A percentile compares a stretch with the other conserved stretches of the same genome.
Conservation (phyloP, 2,329 filamentous ascomycete genomes). For the Scytalidium lignicola region DNA sequence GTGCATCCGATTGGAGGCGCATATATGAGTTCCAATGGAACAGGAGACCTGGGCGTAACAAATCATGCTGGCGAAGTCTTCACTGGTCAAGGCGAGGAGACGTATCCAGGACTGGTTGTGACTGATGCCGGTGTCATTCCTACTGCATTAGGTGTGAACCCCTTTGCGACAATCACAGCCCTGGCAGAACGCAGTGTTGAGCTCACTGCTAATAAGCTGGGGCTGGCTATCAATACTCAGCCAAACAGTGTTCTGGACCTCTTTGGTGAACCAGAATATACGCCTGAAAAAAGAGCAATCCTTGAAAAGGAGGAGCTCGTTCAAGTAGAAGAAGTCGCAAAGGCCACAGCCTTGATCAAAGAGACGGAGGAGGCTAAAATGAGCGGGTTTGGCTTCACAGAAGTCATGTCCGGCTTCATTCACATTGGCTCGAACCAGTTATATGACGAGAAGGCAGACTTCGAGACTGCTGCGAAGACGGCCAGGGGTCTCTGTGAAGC, state of each 20-base stretch:
- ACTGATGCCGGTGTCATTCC: slow-evolving; percentile 59
- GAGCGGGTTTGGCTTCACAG: slow-evolving; percentile 54
- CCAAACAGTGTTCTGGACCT: slow-evolving; percentile 47
- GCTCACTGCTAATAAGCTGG: slow-evolving; percentile 36
- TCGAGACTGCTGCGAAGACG: slow-evolving; percentile 45
- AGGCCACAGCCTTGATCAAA: slow-evolving; percentile 35
- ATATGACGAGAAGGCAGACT: slow-evolving; percentile 45
- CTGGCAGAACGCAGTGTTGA: slow-evolving; percentile 61
- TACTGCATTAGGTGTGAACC: slow-evolving; percentile 58
- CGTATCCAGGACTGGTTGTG: slow-evolving; percentile 53
- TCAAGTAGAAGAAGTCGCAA: slow-evolving; percentile 34
- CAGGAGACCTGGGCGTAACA: slow-evolving; percentile 50
- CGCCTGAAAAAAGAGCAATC: slow-evolving; percentile 5
- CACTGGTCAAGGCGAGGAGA: slow-evolving; percentile 42
- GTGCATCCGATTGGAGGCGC: slow-evolving; percentile 65
- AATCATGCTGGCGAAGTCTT: slow-evolving; percentile 60
- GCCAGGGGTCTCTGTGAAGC: slow-evolving; percentile 50
- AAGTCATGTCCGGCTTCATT: slow-evolving; percentile 60
- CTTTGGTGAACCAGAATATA: slow-evolving; percentile 42
- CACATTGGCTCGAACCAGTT: slow-evolving; percentile 38
- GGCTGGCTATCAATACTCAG: slow-evolving; percentile 39
- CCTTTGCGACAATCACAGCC: slow-evolving; percentile 64
- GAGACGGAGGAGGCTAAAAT: slow-evolving; percentile 28
- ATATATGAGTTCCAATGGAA: slow-evolving; percentile 55
- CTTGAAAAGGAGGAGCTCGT: slow-evolving; percentile 18